Conservation (phyloP, 805 yeast species). For the Wickerhamiella siamensis region DNA sequence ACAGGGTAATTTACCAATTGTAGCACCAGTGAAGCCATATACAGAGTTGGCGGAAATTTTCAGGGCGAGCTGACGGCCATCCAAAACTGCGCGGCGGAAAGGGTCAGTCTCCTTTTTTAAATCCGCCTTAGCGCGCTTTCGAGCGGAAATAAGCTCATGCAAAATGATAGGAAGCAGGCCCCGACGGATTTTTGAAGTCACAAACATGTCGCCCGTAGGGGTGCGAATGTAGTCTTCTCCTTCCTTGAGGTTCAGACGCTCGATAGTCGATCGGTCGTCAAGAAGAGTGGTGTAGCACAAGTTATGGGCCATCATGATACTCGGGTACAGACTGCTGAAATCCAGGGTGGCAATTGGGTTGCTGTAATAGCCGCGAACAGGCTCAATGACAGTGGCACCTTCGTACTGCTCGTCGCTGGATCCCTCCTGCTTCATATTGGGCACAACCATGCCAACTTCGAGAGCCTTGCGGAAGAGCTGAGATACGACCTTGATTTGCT, state of each 20-base stretch:
- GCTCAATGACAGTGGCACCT: slow-evolving; percentile 99
- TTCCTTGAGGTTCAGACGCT: slow-evolving; percentile 45
- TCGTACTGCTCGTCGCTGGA: slow-evolving; percentile 82
- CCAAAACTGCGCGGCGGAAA: slow-evolving; percentile 79
- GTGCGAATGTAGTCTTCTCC: slow-evolving; percentile 71
- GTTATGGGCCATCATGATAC: slow-evolving; percentile 98
- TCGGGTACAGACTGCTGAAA: slow-evolving; percentile 94
- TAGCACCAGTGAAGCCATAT: slow-evolving; percentile 98
- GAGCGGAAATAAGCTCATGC: slow-evolving; percentile 74
- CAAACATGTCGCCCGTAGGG: slow-evolving; percentile 88
- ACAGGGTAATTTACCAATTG: slow-evolving; percentile 93
- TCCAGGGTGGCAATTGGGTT: slow-evolving; percentile 96
- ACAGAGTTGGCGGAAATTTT: slow-evolving; percentile 97
- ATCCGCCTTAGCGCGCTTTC: slow-evolving; percentile 86
- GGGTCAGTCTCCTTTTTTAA: slow-evolving; percentile 89
- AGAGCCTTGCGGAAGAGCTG: slow-evolving; percentile 89
- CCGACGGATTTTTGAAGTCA: slow-evolving; percentile 48
- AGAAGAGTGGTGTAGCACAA: slow-evolving; percentile 85
- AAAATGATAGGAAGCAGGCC: slow-evolving; percentile 89
- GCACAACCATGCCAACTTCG: slow-evolving; percentile 73
- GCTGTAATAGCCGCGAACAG: slow-evolving; percentile 86
- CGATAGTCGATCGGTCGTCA: slow-evolving; percentile 45
- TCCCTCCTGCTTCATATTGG: slow-evolving; percentile 73
- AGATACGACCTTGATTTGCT: slow-evolving; percentile 92
- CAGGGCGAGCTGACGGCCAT: slow-evolving; percentile 93